Evolutionary conservation across 2,329 filamentous ascomycete species (phyloP).

Genomic region (Cryphonectria carpinicola): DNA sequence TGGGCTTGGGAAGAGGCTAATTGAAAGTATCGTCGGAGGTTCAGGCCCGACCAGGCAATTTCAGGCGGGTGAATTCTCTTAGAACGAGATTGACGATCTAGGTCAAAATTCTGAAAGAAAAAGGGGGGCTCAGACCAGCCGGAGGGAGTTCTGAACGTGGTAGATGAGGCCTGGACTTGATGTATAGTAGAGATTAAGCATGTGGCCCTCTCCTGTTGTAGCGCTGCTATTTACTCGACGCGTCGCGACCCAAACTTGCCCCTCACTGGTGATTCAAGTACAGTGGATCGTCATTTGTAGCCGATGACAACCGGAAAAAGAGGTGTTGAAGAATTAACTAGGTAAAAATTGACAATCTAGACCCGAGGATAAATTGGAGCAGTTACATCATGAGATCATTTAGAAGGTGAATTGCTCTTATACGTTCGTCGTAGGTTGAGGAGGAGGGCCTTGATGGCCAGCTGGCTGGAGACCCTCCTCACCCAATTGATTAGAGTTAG

Average conservation of each 20-base stretch:
- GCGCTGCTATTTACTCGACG: background rate
- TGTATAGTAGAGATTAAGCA: background rate
- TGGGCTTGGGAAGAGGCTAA: background rate
- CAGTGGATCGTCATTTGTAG: background rate
- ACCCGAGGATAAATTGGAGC: background rate
- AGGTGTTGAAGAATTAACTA: background rate
- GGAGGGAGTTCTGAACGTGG: background rate
- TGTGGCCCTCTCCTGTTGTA: background rate
- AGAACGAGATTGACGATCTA: background rate
- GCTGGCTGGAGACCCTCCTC: background rate
- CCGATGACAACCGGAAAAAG: background rate
- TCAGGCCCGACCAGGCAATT: background rate
- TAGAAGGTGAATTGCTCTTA: background rate
- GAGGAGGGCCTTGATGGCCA: background rate
- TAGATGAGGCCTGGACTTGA: background rate
- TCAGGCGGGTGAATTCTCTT: background rate
- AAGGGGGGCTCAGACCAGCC: background rate
- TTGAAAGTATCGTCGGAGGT: background rate
- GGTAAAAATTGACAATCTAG: background rate
- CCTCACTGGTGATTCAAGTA: constrained; percentile 2
- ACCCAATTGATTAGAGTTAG: background rate
- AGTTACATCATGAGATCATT: background rate
- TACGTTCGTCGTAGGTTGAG: background rate
- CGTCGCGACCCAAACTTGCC: background rate
- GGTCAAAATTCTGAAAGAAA: background rate